phyloP scores from a whole-genome alignment of 2,329 filamentous ascomycete genomes.

The Penicillium sp. region DNA sequence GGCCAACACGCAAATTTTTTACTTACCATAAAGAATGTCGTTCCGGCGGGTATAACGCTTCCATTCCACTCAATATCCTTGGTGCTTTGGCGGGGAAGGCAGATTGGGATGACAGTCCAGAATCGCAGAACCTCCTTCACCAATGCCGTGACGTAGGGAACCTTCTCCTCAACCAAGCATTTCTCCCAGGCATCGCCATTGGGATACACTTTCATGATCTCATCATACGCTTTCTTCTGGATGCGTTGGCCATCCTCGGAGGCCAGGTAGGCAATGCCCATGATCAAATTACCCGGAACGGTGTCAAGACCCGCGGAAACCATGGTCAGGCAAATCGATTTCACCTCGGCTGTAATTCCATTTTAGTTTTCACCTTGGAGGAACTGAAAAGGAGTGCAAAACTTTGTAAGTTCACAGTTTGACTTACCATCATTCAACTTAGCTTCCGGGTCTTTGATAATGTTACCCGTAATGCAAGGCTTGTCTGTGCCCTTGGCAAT shows the following conservation, averaged over 20 bases:
- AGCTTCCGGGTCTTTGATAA: slow-evolving; percentile 69
- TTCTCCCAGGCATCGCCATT: slow-evolving; percentile 74
- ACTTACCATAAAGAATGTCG: slow-evolving; percentile 74
- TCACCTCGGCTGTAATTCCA: slow-evolving; percentile 66
- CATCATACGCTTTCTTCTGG: slow-evolving; percentile 68
- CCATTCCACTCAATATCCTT: slow-evolving; percentile 72
- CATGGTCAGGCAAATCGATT: slow-evolving; percentile 80
- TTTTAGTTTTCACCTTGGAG: not conserved
- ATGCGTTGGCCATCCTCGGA: slow-evolving; percentile 67
- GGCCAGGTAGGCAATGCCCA: slow-evolving; percentile 77
- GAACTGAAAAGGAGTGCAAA: not conserved
- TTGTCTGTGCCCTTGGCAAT: slow-evolving; percentile 66
- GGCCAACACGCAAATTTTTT: not conserved
- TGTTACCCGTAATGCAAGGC: slow-evolving; percentile 70
- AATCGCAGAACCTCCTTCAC: slow-evolving; percentile 78
- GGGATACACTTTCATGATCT: slow-evolving; percentile 72
- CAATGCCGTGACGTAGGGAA: slow-evolving; percentile 74
- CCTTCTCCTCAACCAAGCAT: slow-evolving; percentile 72
- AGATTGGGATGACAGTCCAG: slow-evolving; percentile 79
- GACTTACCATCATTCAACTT: slow-evolving; percentile 65
- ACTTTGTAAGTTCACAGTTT: not conserved
- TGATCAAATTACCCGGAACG: slow-evolving; percentile 75
- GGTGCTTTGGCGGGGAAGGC: slow-evolving; percentile 70
- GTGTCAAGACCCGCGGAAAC: slow-evolving; percentile 81
- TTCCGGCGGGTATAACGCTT: slow-evolving; percentile 69